Base-by-base conservation (phyloP, 208 protist species). In the Wallacemonas sp. region DNA sequence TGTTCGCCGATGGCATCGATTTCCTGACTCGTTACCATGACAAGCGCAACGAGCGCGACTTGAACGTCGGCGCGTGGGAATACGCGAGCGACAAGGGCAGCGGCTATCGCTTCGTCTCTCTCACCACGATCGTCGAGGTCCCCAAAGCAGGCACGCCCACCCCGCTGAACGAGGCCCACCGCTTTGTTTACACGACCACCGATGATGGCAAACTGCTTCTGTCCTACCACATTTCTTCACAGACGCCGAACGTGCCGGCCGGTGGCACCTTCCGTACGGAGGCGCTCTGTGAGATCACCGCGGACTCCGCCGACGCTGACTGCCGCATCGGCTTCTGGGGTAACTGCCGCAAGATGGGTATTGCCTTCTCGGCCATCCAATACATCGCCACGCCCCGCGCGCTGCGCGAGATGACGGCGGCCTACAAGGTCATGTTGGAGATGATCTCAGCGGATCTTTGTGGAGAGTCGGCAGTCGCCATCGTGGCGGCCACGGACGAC, bases 191-290 rank as follows among this genome's bases (percentile, higher is more conserved):
- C 71, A 32, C 68, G 32, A 81, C 22, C 21, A 75, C 77, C 3
- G 58, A 73, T 3, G 78, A 70, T 36, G 71, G 72, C 12, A 72
- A 71, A 62, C 62, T 84, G n/a, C 22, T 79, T 55, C 58, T 94
- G 0, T 59, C 82, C 15, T 91, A 90, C 54, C 88, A 94, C 53
- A 92, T 94, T 46, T 94, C 88, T 5, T 92, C 85, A 10, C 82
- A 94, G 53, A 94, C 85, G 0, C 88, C 88, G 21, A 71, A 82
- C 63, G 76, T 94, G 21, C 73, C 85, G 24, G 74, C 70, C 1
- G 88, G 88, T 19, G 62, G 71, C 26, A 79, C 82, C 19, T 94
- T 94, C 57, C 81, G 88, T 48, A 90, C 83, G 5, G 88, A 94
- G 73, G 76, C 85, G 22, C 73, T 89, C 45, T 65, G 74, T 8